These are phyloP conservation scores for Claviceps citrina DNA, from an alignment of 2,329 filamentous ascomycete species.

Conservation along the genomic window DNA sequence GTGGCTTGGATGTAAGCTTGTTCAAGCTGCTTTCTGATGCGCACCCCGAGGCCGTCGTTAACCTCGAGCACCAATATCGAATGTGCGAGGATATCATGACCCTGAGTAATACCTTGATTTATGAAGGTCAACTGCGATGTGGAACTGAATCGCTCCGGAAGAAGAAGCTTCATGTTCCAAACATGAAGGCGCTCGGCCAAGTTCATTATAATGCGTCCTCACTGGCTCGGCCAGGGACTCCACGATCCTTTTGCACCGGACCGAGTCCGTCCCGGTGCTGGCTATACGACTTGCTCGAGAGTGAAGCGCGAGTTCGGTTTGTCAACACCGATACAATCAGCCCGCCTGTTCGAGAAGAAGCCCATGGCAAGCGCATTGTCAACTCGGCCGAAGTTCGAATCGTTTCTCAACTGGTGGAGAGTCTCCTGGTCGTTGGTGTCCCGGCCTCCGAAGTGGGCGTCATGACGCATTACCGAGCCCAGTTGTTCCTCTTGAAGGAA, in stretches of 20 bases:
- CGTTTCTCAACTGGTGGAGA: slow-evolving; percentile 64
- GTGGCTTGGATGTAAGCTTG: slow-evolving; percentile 79
- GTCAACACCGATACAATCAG: slow-evolving; percentile 73
- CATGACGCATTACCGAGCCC: slow-evolving; percentile 92
- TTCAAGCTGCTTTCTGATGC: slow-evolving; percentile 87
- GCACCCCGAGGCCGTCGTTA: slow-evolving; percentile 77
- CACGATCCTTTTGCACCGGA: slow-evolving; percentile 40
- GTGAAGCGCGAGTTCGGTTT: slow-evolving; percentile 63
- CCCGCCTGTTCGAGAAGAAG: slow-evolving; percentile 51
- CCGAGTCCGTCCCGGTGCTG: slow-evolving; percentile 46
- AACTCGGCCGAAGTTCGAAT: slow-evolving; percentile 73
- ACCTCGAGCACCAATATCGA: slow-evolving; percentile 87
- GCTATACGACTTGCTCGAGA: slow-evolving; percentile 56
- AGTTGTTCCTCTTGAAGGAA: slow-evolving; percentile 70
- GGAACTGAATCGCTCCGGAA: slow-evolving; percentile 62
- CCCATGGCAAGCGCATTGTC: slow-evolving; percentile 70
- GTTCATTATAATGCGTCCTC: slow-evolving; percentile 42
- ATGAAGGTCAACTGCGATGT: slow-evolving; percentile 78
- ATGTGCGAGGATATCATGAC: slow-evolving; percentile 98
- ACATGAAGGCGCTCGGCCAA: slow-evolving; percentile 42
- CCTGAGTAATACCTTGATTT: slow-evolving; percentile 84
- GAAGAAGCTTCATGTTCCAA: slow-evolving; percentile 52
- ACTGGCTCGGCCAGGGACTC: slow-evolving; percentile 24
- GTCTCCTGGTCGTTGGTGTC: slow-evolving; percentile 62
- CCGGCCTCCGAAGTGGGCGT: slow-evolving; percentile 68